These are phyloP conservation scores for Colletotrichum theobromicola DNA, from an alignment of 2,329 filamentous ascomycete genomes.

Conservation along the genomic window DNA sequence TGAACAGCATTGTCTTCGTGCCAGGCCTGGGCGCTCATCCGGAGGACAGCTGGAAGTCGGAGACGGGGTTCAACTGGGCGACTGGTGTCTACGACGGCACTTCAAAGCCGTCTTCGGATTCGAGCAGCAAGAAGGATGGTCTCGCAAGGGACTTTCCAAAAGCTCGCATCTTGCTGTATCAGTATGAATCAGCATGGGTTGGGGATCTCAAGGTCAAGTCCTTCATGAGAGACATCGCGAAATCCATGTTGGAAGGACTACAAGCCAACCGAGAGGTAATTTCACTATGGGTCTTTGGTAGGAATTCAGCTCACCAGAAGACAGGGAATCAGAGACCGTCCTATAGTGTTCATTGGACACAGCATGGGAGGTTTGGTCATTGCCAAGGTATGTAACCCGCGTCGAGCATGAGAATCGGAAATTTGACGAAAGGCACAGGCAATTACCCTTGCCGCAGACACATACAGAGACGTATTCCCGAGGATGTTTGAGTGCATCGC, in stretches of 20 bases:
- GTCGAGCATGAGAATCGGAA: not conserved
- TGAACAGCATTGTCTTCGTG: slow-evolving; percentile 43
- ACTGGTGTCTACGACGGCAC: slow-evolving; percentile 36
- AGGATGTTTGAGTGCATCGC: slow-evolving; percentile 46
- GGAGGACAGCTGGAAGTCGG: slow-evolving; percentile 43
- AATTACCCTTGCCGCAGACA: slow-evolving; percentile 32
- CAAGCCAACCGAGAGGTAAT: slow-evolving; percentile 38
- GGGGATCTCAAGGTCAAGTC: slow-evolving; percentile 46
- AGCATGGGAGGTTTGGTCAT: slow-evolving; percentile 50
- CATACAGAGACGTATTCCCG: slow-evolving; percentile 38
- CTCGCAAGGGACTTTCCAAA: slow-evolving; percentile 43
- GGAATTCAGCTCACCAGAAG: not conserved
- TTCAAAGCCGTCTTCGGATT: slow-evolving; percentile 40
- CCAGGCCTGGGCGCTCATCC: slow-evolving; percentile 45
- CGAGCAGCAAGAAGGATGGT: slow-evolving; percentile 32
- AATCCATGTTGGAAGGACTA: slow-evolving; percentile 38
- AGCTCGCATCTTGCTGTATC: slow-evolving; percentile 44
- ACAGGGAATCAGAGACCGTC: slow-evolving; percentile 27
- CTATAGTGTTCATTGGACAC: slow-evolving; percentile 48
- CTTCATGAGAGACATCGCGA: slow-evolving; percentile 42
- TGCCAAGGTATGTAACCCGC: slow-evolving; percentile 38
- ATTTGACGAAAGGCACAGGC: not conserved
- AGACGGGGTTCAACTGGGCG: slow-evolving; percentile 45
- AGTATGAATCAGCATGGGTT: slow-evolving; percentile 46
- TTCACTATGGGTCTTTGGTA: too few relatives aligned